Evolutionary conservation across 1,139 yeast genomes (phyloP).

Genomic region (Saccharomycopsis crataegensis): DNA sequence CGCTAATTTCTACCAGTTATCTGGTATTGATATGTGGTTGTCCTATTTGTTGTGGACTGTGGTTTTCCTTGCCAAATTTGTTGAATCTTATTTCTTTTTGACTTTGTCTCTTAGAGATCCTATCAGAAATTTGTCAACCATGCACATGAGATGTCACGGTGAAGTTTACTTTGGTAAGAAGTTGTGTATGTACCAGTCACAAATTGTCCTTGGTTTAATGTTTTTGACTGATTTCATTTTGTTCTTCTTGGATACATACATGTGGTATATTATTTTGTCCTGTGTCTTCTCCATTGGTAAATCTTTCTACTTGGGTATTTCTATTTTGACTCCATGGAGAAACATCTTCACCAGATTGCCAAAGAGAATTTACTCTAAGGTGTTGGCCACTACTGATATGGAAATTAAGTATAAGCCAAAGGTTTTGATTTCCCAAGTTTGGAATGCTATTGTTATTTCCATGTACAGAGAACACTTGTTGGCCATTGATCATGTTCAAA

Average conservation of each 20-base stretch:
- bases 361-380: constrained; percentile 95
- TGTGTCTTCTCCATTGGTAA: constrained; percentile 94
- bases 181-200: constrained; percentile 80
- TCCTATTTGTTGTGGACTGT: constrained; percentile 85
- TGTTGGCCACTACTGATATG: constrained; percentile 97
- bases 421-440: constrained; percentile 94
- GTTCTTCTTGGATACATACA: constrained; percentile 96
- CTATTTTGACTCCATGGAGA: constrained; percentile 99
- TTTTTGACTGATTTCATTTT: constrained; percentile 82
- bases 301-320: constrained; percentile 96
- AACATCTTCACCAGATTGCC: constrained; percentile 95
- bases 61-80: constrained; percentile 81
- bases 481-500: constrained; percentile 97
- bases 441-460: constrained; percentile 97
- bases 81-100: constrained; percentile 91
- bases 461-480: constrained; percentile 97
- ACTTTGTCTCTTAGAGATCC: constrained; percentile 91
- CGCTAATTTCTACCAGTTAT: constrained; percentile 75
- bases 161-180: constrained; percentile 77
- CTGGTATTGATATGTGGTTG: constrained; percentile 93
- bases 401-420: constrained; percentile 98
- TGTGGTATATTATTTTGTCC: constrained; percentile 97
- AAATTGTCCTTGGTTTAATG: constrained; percentile 87
- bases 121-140: constrained; percentile 62
- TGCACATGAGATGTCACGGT: constrained; percentile 75